These are phyloP conservation scores for Debaryomyces psychrophilus DNA, from an alignment of 1,139 yeast genomes.

Conservation along the genomic window DNA sequence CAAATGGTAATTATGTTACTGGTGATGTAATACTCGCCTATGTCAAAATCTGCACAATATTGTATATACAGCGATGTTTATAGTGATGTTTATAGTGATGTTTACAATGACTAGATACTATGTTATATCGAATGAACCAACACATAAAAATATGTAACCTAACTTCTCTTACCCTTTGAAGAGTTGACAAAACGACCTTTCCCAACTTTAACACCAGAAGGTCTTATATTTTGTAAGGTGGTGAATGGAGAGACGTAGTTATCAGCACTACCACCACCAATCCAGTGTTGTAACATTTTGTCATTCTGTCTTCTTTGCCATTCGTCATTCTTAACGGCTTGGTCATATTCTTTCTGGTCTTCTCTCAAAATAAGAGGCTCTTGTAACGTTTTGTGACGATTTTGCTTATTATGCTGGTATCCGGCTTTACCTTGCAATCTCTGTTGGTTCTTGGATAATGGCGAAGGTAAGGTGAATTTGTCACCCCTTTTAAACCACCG, in stretches of 20 bases:
- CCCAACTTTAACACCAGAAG: conserved; percentile 78
- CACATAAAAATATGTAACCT: background rate
- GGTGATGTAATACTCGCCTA: conserved; percentile 1
- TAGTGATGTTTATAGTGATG: background rate
- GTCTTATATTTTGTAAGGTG: conserved; percentile 61
- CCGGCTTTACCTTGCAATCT: conserved; percentile 73
- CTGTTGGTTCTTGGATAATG: conserved; percentile 65
- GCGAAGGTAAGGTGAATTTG: conserved; percentile 71
- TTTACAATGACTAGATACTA: background rate
- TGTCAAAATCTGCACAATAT: no score
- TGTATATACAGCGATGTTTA: background rate
- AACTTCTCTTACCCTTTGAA: conserved; percentile 42
- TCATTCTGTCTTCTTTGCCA: conserved; percentile 90
- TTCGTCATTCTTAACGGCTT: conserved; percentile 82
- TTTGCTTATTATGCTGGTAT: conserved; percentile 64
- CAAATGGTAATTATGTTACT: background rate
- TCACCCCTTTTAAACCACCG: conserved; percentile 95
- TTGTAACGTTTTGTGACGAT: conserved; percentile 55
- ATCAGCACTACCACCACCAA: conserved; percentile 94
- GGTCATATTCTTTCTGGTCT: conserved; percentile 91
- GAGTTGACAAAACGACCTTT: conserved; percentile 81
- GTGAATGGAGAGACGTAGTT: conserved; percentile 88
- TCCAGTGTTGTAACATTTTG: conserved; percentile 82
- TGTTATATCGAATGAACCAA: background rate
- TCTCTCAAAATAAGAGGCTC: conserved; percentile 72